phyloP scores from a whole-genome alignment of 192 early-diverging fungal species.

The Gryganskiella cystojenkinii region DNA sequence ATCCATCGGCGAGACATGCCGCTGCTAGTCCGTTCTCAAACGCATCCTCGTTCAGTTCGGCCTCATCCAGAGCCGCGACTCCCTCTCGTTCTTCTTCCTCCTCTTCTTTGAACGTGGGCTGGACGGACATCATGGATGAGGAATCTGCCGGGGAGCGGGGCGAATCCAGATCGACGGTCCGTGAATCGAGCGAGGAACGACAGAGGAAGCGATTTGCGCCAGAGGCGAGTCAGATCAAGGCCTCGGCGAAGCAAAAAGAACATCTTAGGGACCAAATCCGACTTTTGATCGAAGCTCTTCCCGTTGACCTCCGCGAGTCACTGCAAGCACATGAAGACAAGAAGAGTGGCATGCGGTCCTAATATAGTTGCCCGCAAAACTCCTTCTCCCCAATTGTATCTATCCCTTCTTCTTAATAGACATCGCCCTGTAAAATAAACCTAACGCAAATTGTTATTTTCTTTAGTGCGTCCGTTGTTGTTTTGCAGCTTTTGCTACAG shows the following conservation, averaged over 20 bases:
- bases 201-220: constrained; percentile 40
- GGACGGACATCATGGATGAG: constrained; percentile 3
- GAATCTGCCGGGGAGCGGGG: neutral
- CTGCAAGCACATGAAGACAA: constrained; percentile 43
- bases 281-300: constrained; percentile 35
- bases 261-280: constrained; percentile 47
- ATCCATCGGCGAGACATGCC: constrained; percentile 3
- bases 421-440: neutral
- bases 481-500: neutral
- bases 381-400: no score
- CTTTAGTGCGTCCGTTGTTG: neutral
- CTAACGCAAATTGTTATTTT: neutral
- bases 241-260: constrained; percentile 45
- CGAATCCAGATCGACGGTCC: constrained; percentile 1
- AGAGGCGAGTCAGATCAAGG: constrained; percentile 48
- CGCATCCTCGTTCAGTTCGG: constrained; percentile 35
- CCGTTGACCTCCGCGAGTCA: constrained; percentile 42
- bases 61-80: constrained; percentile 21
- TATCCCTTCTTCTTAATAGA: no score
- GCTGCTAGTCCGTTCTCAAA: constrained; percentile 16
- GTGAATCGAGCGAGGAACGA: constrained; percentile 42
- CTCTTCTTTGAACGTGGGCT: constrained; percentile 35
- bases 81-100: constrained; percentile 46
- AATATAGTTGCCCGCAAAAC: no score
- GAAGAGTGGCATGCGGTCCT: constrained; percentile 16